Evolutionary conservation across 495 filamentous ascomycete genomes (phyloP), one percentile per base, ranked within the genome.

Genomic region (Trichocladium uniseriatum): DNA sequence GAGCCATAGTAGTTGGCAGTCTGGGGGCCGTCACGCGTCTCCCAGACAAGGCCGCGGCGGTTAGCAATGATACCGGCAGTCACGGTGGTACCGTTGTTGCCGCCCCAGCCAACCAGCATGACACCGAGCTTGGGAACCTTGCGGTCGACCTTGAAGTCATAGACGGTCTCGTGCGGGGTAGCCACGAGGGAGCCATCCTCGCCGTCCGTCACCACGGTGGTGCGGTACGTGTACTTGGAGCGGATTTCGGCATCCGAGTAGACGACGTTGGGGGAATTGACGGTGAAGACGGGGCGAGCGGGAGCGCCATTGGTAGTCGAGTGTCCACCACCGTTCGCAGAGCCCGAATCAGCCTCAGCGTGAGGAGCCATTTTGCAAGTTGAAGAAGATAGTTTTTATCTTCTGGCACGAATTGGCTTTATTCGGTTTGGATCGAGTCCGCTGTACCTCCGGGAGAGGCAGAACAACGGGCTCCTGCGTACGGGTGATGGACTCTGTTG

Each of bases 91-190:
- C 92, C 92, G 65, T 98, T 97, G 82, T 98, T 98, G 60, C 92
- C 92, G 71, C 92, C 92, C 87, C 82, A 92, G 52, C 92, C 92
- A 53, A 97, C 94, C 62, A 98, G 79, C 92, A 98, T 96, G 74
- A 94, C 76, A 61, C 92, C 92, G 51, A 87, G 77, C 78, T 94
- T 96, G 68, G 87, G 87, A 35, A 96, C 79, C 67, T 87, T 87
- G 63, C 89, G 88, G 63, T 94, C 86, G 62, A 92, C 85, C 79
- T 95, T 94, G 86, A 98, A 97, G 74, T 96, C 81, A 69, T 97
- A 97, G 56, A 82, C 71, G 49, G 83, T 89, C 70, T 95, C 83
- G 75, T 87, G 86, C 56, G 92, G 92, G 37, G 79, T 81, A 51
- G 87, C 92, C 42, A 89, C 79, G 65, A 83, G 81, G 67, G 86